Percentiles rank a stretch among this genome's conserved stretches.
These are phyloP conservation scores for Hyaloperonospora brassicae DNA, from an alignment of 352 stramenopile species.

Conservation along the genomic window DNA sequence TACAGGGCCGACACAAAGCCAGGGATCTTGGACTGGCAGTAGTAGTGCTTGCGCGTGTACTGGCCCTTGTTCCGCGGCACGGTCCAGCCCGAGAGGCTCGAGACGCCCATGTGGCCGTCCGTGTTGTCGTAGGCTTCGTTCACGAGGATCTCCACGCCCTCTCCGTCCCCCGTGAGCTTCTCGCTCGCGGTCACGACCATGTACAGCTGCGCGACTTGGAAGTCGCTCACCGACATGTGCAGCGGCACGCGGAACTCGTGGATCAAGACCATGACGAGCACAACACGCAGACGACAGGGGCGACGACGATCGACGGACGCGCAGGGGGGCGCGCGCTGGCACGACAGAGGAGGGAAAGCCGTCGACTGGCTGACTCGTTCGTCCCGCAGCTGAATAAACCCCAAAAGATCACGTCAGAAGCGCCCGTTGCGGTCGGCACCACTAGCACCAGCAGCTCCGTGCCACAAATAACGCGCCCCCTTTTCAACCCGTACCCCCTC, in stretches of 20 bases:
- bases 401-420: too few relatives aligned
- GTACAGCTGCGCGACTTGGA: conserved; percentile 80
- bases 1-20: conserved; percentile 77
- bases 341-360: too few relatives aligned
- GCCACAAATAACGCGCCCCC: too few relatives aligned
- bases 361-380: too few relatives aligned
- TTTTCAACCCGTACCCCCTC: too few relatives aligned
- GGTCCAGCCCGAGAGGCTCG: conserved; percentile 60
- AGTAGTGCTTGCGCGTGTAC: conserved; percentile 87
- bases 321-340: too few relatives aligned
- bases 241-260: conserved; percentile 84
- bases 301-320: too few relatives aligned
- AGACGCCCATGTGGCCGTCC: conserved; percentile 67
- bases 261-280: conserved; percentile 56
- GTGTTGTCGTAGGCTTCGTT: conserved; percentile 84
- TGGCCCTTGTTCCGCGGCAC: conserved; percentile 75
- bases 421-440: too few relatives aligned
- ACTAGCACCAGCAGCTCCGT: too few relatives aligned
- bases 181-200: conserved; percentile 85
- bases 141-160: conserved; percentile 82
- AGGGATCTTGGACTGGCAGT: conserved; percentile 80
- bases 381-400: too few relatives aligned
- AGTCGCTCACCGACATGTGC: conserved; percentile 82
- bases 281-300: too few relatives aligned
- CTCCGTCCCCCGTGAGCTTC: conserved; percentile 74